Base-by-base conservation (phyloP, 768 basidiomycete genomes). In the Melanogaster broomeanus region DNA sequence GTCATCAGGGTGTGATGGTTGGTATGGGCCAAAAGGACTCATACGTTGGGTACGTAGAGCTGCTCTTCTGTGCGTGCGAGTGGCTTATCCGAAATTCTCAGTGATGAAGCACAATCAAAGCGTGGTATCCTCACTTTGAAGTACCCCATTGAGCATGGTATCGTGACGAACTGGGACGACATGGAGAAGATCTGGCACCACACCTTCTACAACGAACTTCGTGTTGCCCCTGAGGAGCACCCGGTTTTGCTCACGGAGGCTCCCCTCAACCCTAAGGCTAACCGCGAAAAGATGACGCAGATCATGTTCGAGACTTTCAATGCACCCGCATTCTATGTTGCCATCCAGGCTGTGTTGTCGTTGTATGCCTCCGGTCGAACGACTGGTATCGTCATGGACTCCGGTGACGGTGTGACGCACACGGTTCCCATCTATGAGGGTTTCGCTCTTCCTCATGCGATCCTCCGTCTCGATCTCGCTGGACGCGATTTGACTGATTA, bases 161-260 rank as follows among this genome's bases (percentile, higher is more conserved):
- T 93, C 66, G 90, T 96, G 70, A 94, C 93, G 72, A 94, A 97
- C 84, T 97, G 94, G 94, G 94, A 95, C 64, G 93, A 95, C 74
- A 95, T 95, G 93, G 94, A 96, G 78, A 94, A 95, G 77, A 95
- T 95, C 71, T 96, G 93, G 93, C 92, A 94, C 72, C 93, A 95
- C 78, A 94, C 93, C 28, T 96, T 95, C 75, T 95, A 87, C 75
- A 87, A 88, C 63, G 87, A 87, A 63, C 79, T 88, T 53, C 85
- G 87, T 68, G 85, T 87, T 51, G 86, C 87, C 3, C 85, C 85
- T 10, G 86, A 88, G 66, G 87, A 88, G 64, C 86, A 87, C 71
- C 86, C 85, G 30, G 81, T 87, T 57, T 71, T 87, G 7, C 76
- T 87, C 58, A 87, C 86, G 41, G 85, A 87, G 66, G 85, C 86